phyloP scores from a whole-genome alignment of 2,329 filamentous ascomycete genomes.

The Pseudogymnoascus sp. region DNA sequence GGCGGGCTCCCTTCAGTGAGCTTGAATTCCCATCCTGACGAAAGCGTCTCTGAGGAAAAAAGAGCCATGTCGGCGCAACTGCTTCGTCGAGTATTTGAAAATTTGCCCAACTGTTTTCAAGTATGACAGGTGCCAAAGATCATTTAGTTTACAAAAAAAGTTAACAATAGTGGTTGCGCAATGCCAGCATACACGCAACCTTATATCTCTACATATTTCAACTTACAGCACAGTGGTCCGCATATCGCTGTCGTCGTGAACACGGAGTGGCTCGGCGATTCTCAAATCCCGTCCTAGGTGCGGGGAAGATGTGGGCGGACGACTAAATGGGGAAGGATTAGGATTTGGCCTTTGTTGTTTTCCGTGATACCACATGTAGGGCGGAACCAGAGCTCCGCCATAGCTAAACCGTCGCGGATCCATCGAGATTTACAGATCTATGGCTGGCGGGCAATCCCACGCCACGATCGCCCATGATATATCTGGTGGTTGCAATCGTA shows the following conservation, averaged over 20 bases:
- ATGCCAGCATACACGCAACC: not conserved
- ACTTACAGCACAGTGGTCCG: not conserved
- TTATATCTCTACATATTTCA: not conserved
- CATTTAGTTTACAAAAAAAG: not conserved
- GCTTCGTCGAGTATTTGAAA: not conserved
- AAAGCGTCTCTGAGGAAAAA: not conserved
- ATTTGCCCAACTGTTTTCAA: not conserved
- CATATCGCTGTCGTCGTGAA: not conserved
- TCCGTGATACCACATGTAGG: not conserved
- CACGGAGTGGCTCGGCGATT: not conserved
- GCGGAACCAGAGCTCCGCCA: not conserved
- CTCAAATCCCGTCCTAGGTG: not conserved
- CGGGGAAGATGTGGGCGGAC: not conserved
- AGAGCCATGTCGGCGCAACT: not conserved
- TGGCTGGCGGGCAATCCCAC: not conserved
- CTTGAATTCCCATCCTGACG: not conserved
- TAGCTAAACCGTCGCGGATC: not conserved
- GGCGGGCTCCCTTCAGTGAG: not conserved
- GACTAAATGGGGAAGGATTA: not conserved
- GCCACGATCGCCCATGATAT: no score
- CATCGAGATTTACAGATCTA: not conserved
- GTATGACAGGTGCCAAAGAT: not conserved
- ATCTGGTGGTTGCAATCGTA: no score
- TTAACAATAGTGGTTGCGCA: not conserved
- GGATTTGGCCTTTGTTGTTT: not conserved